Percentiles rank a stretch among this genome's conserved stretches.
phyloP scores from a whole-genome alignment of 108 stramenopile genomes.

The Cyclotella atomus region DNA sequence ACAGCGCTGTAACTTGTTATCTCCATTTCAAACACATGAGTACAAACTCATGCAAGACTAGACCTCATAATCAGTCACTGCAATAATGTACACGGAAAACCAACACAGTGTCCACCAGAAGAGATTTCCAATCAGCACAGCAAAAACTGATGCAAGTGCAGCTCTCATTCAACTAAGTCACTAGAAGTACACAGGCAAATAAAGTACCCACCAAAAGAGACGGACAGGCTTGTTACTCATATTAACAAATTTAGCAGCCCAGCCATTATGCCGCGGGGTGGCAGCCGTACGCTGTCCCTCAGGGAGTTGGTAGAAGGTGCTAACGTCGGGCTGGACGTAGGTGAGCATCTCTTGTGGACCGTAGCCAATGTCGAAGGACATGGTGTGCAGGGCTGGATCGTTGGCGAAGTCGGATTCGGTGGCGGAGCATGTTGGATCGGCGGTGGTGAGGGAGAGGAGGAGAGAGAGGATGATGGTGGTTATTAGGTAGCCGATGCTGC shows the following conservation, averaged over 20 bases:
- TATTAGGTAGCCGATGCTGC: not conserved
- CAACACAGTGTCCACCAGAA: too few relatives aligned
- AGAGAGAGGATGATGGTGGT: not conserved
- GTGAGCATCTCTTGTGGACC: constrained; percentile 52
- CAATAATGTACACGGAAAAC: too few relatives aligned
- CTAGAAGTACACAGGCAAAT: too few relatives aligned
- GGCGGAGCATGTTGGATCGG: constrained; percentile 31
- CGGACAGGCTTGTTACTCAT: constrained; percentile 47
- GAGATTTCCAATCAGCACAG: too few relatives aligned
- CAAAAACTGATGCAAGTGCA: too few relatives aligned
- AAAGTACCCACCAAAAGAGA: too few relatives aligned
- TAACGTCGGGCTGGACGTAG: constrained; percentile 80
- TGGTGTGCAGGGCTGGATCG: constrained; percentile 37
- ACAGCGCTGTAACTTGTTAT: too few relatives aligned
- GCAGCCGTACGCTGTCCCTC: constrained; percentile 28
- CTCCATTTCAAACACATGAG: too few relatives aligned
- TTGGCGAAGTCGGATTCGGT: constrained; percentile 32
- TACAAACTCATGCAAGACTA: too few relatives aligned
- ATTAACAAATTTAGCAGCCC: constrained; percentile 83
- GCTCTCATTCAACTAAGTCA: too few relatives aligned
- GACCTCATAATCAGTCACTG: too few relatives aligned
- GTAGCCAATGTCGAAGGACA: constrained; percentile 47
- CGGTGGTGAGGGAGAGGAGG: not conserved
- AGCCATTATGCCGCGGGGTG: constrained; percentile 59
- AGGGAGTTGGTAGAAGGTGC: constrained; percentile 56